These are phyloP conservation scores for Dentipellis sp. DNA, from an alignment of 768 basidiomycete genomes.

Conservation along the genomic window DNA sequence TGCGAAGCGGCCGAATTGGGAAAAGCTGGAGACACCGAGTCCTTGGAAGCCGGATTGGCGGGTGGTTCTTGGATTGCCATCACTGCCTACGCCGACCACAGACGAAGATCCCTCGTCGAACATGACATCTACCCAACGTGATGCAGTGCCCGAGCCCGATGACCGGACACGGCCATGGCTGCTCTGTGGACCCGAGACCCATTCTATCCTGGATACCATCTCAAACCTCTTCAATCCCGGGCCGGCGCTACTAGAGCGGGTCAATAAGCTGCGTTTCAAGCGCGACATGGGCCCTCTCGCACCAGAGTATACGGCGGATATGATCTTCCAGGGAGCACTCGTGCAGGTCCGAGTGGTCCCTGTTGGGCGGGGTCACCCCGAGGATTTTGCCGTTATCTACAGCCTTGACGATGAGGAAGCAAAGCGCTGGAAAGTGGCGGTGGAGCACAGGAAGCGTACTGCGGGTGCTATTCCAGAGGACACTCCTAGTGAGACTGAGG, in stretches of 20 bases:
- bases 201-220: constrained; percentile 34
- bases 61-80: constrained; percentile 46
- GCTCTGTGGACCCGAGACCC: constrained; percentile 46
- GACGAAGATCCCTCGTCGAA: constrained; percentile 16
- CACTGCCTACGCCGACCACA: not conserved
- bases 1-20: constrained; percentile 75
- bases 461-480: constrained; percentile 15
- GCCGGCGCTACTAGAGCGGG: constrained; percentile 36
- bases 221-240: constrained; percentile 30
- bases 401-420: constrained; percentile 45
- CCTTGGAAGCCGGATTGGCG: constrained; percentile 79
- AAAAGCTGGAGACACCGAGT: constrained; percentile 50
- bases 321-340: constrained; percentile 51
- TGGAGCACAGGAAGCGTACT: constrained; percentile 16
- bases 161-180: constrained; percentile 49
- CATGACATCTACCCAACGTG: constrained; percentile 52
- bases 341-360: constrained; percentile 58
- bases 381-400: constrained; percentile 71
- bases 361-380: constrained; percentile 59
- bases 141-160: constrained; percentile 17
- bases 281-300: constrained; percentile 36
- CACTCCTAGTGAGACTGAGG: constrained; percentile 22
- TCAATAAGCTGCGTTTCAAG: constrained; percentile 54
- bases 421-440: constrained; percentile 34
- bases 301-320: constrained; percentile 24